Percentiles rank a stretch among this genome's conserved stretches.
phyloP scores from a whole-genome alignment of 768 basidiomycete genomes.

The Macrolepiota dolichaula region DNA sequence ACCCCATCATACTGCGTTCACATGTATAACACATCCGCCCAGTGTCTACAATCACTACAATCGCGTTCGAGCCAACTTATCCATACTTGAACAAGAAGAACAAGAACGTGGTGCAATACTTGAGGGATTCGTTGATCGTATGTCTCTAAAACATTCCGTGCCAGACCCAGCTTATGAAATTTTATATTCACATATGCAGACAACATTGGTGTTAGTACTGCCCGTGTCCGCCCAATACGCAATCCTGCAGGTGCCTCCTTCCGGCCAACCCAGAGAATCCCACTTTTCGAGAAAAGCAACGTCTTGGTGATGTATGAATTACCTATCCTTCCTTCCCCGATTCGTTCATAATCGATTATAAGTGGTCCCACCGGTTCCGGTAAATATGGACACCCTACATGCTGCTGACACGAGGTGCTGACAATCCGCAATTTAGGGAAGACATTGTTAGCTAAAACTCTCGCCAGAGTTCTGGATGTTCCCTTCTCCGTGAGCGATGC shows the following conservation, averaged over 20 bases:
- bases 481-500: slow-evolving; percentile 95
- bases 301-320: slow-evolving; percentile 76
- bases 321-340: background rate
- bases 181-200: slow-evolving; percentile 17
- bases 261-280: slow-evolving; percentile 39
- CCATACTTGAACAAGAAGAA: slow-evolving; percentile 39
- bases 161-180: background rate
- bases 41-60: slow-evolving; percentile 97
- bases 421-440: slow-evolving; percentile 52
- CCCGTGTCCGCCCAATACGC: slow-evolving; percentile 61
- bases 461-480: slow-evolving; percentile 89
- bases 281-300: slow-evolving; percentile 92
- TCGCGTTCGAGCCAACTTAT: slow-evolving; percentile 72
- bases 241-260: slow-evolving; percentile 30
- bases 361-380: slow-evolving; percentile 88
- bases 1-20: background rate
- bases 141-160: background rate
- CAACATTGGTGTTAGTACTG: slow-evolving; percentile 44
- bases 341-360: background rate
- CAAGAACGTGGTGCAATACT: slow-evolving; percentile 12
- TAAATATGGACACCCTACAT: slow-evolving; percentile 22
- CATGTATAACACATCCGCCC: slow-evolving; percentile 3
- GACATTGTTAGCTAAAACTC: slow-evolving; percentile 84
- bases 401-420: background rate
- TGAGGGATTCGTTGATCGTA: slow-evolving; percentile 17